A percentile compares a stretch with the other conserved stretches of the same genome.
phyloP scores from a whole-genome alignment of 331 rosid genomes.

The Pyrus hybrid region DNA sequence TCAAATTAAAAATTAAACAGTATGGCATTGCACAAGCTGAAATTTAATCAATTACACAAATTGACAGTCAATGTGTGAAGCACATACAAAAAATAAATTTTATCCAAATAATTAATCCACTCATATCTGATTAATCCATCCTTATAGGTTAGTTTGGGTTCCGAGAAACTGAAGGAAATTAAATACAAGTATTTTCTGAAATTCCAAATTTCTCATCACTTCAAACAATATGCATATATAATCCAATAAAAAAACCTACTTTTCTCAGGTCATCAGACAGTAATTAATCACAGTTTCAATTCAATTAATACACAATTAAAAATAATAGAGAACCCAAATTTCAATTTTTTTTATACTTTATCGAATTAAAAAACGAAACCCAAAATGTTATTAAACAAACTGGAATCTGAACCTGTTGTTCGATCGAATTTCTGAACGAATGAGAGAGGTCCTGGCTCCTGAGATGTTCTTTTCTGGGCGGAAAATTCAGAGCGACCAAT shows the following conservation, averaged over 20 bases:
- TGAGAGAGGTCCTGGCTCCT: background rate
- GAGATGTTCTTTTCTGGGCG: background rate
- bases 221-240: background rate
- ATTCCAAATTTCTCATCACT: background rate
- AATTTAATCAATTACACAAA: background rate
- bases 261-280: background rate
- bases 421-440: slow-evolving; percentile 1
- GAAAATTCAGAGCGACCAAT: background rate
- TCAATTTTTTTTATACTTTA: background rate
- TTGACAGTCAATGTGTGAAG: background rate
- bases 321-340: background rate
- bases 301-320: background rate
- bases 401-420: background rate
- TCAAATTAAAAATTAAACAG: background rate
- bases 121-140: background rate
- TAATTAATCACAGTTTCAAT: background rate
- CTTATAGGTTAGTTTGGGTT: background rate
- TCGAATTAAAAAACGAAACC: background rate
- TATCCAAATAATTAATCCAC: background rate
- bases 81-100: background rate
- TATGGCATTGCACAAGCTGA: background rate
- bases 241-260: background rate
- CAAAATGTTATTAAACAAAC: background rate
- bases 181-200: background rate
- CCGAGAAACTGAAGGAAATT: background rate